Evolutionary conservation across 495 filamentous ascomycete genomes (phyloP).

Genomic region (Aspergillus coremiiformis): DNA sequence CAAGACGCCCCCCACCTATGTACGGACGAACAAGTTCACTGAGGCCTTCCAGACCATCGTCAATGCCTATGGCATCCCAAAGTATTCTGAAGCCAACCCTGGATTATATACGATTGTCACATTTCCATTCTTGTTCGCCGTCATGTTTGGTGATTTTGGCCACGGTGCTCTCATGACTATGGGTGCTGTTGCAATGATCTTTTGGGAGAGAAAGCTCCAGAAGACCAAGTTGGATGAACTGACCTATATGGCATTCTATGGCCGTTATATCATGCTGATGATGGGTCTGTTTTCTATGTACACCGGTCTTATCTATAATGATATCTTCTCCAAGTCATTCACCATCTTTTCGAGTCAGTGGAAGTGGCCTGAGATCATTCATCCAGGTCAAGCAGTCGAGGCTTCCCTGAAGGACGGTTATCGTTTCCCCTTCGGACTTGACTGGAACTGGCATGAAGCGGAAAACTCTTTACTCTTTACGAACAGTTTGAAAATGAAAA

Average conservation of each 20-base stretch:
- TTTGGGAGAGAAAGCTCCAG: constrained; percentile 76
- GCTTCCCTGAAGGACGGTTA: constrained; percentile 62
- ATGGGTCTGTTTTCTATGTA: constrained; percentile 97
- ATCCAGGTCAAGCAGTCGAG: constrained; percentile 49
- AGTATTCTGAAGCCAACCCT: constrained; percentile 96
- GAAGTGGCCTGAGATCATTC: constrained; percentile 68
- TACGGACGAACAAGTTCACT: constrained; percentile 97
- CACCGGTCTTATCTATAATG: constrained; percentile 96
- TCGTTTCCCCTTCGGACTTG: constrained; percentile 89
- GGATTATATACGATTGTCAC: constrained; percentile 91
- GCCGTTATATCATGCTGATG: constrained; percentile 95
- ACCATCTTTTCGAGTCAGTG: constrained; percentile 84
- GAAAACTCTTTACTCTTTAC: constrained; percentile 90
- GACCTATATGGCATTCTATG: constrained; percentile 97
- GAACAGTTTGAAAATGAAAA: constrained; percentile 99
- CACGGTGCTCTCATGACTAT: constrained; percentile 82
- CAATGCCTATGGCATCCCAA: constrained; percentile 93
- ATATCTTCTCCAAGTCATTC: constrained; percentile 88
- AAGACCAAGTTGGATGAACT: constrained; percentile 90
- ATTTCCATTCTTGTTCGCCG: constrained; percentile 96
- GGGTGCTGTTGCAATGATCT: constrained; percentile 82
- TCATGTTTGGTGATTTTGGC: constrained; percentile 98
- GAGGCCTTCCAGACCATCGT: constrained; percentile 98
- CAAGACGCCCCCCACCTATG: constrained; percentile 93
- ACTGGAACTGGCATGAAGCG: constrained; percentile 94